A percentile compares a stretch with the other conserved stretches of the same genome.
These are phyloP conservation scores for Pythium volutum DNA, from an alignment of 352 stramenopile genomes.

Conservation along the genomic window DNA sequence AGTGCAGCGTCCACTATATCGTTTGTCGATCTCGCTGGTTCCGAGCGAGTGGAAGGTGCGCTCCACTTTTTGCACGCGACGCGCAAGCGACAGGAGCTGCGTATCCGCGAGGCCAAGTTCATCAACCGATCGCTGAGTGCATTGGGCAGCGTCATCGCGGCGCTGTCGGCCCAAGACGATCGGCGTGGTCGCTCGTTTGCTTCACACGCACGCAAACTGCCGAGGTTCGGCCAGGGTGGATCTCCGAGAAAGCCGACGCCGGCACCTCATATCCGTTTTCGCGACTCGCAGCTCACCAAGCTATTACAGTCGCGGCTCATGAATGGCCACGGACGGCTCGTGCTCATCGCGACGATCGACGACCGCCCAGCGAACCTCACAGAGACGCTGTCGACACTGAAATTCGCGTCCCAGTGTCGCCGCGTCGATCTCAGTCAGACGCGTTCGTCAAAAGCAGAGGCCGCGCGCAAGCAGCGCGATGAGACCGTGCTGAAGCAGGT, in stretches of 20 bases:
- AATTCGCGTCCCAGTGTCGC: slow-evolving; percentile 69
- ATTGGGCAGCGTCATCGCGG: slow-evolving; percentile 61
- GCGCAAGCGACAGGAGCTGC: slow-evolving; percentile 48
- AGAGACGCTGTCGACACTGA: slow-evolving; percentile 71
- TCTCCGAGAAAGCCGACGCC: background rate
- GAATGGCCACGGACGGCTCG: slow-evolving; percentile 35
- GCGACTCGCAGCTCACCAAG: slow-evolving; percentile 77
- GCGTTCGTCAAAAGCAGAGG: background rate
- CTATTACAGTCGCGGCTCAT: slow-evolving; percentile 53
- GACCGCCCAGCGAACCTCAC: slow-evolving; percentile 46
- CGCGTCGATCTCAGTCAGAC: slow-evolving; percentile 44
- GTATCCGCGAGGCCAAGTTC: slow-evolving; percentile 75
- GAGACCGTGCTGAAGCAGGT: slow-evolving; percentile 42
- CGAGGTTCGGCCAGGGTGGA: too few relatives aligned
- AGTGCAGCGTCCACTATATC: slow-evolving; percentile 37
- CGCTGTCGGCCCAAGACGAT: slow-evolving; percentile 31
- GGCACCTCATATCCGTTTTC: slow-evolving; percentile 46
- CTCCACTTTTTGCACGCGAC: slow-evolving; percentile 53
- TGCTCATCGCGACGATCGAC: slow-evolving; percentile 68
- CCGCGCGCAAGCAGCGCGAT: slow-evolving; percentile 21
- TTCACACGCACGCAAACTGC: background rate
- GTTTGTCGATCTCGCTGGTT: slow-evolving; percentile 73
- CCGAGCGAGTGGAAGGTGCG: slow-evolving; percentile 52
- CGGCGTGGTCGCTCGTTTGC: background rate
- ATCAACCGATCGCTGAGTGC: slow-evolving; percentile 74